A percentile compares a stretch with the other conserved stretches of the same genome.
phyloP scores from a whole-genome alignment of 2,329 filamentous ascomycete genomes.

The Penicillium nordicum region DNA sequence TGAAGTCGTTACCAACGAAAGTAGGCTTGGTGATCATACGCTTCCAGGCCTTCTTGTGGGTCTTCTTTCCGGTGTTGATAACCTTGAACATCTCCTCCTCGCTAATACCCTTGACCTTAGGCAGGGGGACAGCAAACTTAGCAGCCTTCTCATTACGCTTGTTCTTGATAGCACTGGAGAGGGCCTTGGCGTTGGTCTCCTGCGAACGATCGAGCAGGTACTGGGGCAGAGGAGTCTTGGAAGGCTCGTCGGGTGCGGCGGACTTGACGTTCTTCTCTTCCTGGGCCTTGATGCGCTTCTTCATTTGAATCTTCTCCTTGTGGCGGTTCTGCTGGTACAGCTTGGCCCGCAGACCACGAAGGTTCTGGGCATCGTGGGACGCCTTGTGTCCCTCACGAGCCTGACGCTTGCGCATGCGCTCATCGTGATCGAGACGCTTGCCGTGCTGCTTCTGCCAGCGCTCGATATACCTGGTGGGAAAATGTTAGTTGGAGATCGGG shows the following conservation, averaged over 20 bases:
- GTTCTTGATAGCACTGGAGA: slow-evolving; percentile 88
- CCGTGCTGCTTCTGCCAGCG: slow-evolving; percentile 67
- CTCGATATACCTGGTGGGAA: slow-evolving; percentile 59
- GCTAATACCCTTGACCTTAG: slow-evolving; percentile 87
- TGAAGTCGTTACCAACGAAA: slow-evolving; percentile 90
- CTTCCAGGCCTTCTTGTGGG: slow-evolving; percentile 72
- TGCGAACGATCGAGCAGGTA: slow-evolving; percentile 87
- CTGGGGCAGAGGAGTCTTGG: slow-evolving; percentile 73
- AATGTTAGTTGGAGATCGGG: slow-evolving; percentile 15
- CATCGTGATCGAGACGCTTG: slow-evolving; percentile 73
- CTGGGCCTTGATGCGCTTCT: slow-evolving; percentile 88
- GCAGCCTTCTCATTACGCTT: slow-evolving; percentile 92
- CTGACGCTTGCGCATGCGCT: slow-evolving; percentile 78
- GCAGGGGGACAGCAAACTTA: slow-evolving; percentile 85
- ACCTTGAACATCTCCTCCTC: slow-evolving; percentile 99
- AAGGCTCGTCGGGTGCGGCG: slow-evolving; percentile 70
- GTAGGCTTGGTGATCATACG: slow-evolving; percentile 72
- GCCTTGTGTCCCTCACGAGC: slow-evolving; percentile 87
- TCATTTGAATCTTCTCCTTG: slow-evolving; percentile 98
- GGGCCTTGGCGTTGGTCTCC: slow-evolving; percentile 66
- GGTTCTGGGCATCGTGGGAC: slow-evolving; percentile 86
- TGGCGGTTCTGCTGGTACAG: slow-evolving; percentile 88
- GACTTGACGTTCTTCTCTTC: slow-evolving; percentile 96
- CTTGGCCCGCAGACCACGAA: slow-evolving; percentile 88
- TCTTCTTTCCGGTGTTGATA: slow-evolving; percentile 94